Conservation (phyloP, 2,329 filamentous ascomycete genomes). For the Epichloe coenophiala region DNA sequence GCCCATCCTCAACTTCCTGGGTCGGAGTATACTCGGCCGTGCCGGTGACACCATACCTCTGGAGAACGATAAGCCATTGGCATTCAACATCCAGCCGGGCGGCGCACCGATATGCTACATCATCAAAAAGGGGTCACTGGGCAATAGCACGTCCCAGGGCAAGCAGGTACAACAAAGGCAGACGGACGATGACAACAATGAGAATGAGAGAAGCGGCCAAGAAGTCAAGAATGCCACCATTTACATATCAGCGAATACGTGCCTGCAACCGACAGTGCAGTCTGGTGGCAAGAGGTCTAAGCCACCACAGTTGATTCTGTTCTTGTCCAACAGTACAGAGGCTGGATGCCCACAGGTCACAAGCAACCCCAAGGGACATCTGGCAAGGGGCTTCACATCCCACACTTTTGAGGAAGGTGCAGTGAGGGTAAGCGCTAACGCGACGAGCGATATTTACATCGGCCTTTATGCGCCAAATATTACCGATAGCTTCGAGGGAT, state of each 20-base stretch:
- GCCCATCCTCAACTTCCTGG: slow-evolving; percentile 47
- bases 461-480: slow-evolving; percentile 59
- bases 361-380: slow-evolving; percentile 9
- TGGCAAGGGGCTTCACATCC: slow-evolving; percentile 17
- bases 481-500: slow-evolving; percentile 43
- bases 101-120: slow-evolving; percentile 33
- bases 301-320: slow-evolving; percentile 65
- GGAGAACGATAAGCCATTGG: slow-evolving; percentile 50
- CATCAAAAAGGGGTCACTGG: slow-evolving; percentile 17
- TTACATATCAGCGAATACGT: slow-evolving; percentile 79
- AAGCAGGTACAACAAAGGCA: not conserved
- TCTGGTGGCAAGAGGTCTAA: not conserved
- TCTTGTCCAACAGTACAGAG: slow-evolving; percentile 46
- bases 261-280: slow-evolving; percentile 48
- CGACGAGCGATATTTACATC: slow-evolving; percentile 59
- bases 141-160: slow-evolving; percentile 9
- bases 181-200: not conserved
- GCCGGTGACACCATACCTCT: slow-evolving; percentile 37
- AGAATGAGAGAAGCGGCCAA: too few species aligned
- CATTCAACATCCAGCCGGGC: slow-evolving; percentile 49
- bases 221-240: slow-evolving; percentile 29
- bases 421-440: slow-evolving; percentile 47
- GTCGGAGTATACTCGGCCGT: slow-evolving; percentile 49
- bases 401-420: slow-evolving; percentile 52
- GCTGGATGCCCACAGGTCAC: slow-evolving; percentile 16